Base-by-base conservation (phyloP, 1,284 basidiomycete genomes). In the Wallemia mellicola region DNA sequence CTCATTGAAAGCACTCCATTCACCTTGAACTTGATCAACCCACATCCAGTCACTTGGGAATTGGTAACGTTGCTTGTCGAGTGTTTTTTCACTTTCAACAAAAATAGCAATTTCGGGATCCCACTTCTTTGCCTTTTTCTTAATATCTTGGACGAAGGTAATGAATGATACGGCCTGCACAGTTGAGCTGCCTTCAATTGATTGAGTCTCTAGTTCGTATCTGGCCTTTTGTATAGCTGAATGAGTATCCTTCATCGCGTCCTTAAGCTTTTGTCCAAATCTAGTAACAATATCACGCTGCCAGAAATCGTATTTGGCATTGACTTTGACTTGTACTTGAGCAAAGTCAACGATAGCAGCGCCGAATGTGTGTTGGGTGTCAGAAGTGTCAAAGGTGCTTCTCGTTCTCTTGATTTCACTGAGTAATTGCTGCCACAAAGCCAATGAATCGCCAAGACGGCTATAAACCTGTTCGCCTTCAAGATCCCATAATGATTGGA, bases 1-100 rank as follows among this genome's bases (percentile, higher is more conserved):
- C 72, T 98, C 92, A 63, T 89, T 89, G 73, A 94, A 95, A 24
- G 92, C 89, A 67, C 86, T 87, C 91, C 91, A 96, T 72, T 98
- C 94, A 58, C 91, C 87, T 64, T 87, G 79, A 57, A 99, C 79
- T 69, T 96, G 92, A 69, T 98, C 94, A 65, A 88, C 88, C 70
- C 96, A 94, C 0, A 98, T 79, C 94, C 94, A 99, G 68, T 98
- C 92, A 58, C 84, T 79, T 0, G 88, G 82, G 68, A 98, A 98
- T 67, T 91, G 86, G 73, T 87, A 96, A 70, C 94, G 76, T 70
- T 98, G 95, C 59, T 91, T 79, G 71, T 96, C 89, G 61, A 98
- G 77, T 1, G 88, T 92, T 77, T 94, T 92, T 73, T 99, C 91
- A 60, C 92, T 91, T 62, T 79, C 80, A 32, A 82, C 83, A 67